Evolutionary conservation across 2,329 filamentous ascomycete genomes (phyloP), one percentile per base, ranked within the genome.

Genomic region (Venturia nashicola): DNA sequence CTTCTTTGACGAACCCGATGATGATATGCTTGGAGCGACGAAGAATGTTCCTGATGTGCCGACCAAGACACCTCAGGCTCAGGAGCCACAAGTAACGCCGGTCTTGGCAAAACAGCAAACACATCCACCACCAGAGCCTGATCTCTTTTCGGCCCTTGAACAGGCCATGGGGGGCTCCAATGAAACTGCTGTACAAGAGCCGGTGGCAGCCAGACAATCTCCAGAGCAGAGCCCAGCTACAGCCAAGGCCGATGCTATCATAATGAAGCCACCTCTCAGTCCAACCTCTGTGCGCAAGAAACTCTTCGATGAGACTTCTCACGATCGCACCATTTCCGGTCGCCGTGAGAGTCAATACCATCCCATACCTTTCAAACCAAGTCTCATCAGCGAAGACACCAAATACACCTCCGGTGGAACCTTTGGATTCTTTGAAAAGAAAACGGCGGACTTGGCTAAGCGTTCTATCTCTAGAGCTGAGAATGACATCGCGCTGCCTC

Each of bases 1-100:
- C 71, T 93, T 92, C 73, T 93, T 93, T 68, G 89, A 93, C 69
- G 86, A 88, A 66, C 80, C 80, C 2, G 77, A 76, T 59, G 76
- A 72, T 51, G 73, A 72, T 27, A 57, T 70, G 18, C 72, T 74
- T 60, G 71, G 69, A 9, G 55, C 66, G 5, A 44, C 66, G 2
- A 64, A 69, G 4, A 44, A 39, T 60, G n/a, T 42, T 27, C 8
- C 23, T 27, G 59, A 60, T 42, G 4, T 60, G 3, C 36, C 59
- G 12, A 34, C n/a, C 39, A 43, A 42, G 39, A 18, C 36, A 18
- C 11, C 59, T n/a, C 23, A 32, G 12, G 32, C 18, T 9, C 27
- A 57, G 32, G 51, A 57, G 32, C 51, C 5, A 8, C 51, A 36
- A 20, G 20, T 51, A 9, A 27, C 46, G 27, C 18, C 51, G 18